Evolutionary conservation across 208 protist genomes (phyloP).

Genomic region (Trypanosoma scelopori): DNA sequence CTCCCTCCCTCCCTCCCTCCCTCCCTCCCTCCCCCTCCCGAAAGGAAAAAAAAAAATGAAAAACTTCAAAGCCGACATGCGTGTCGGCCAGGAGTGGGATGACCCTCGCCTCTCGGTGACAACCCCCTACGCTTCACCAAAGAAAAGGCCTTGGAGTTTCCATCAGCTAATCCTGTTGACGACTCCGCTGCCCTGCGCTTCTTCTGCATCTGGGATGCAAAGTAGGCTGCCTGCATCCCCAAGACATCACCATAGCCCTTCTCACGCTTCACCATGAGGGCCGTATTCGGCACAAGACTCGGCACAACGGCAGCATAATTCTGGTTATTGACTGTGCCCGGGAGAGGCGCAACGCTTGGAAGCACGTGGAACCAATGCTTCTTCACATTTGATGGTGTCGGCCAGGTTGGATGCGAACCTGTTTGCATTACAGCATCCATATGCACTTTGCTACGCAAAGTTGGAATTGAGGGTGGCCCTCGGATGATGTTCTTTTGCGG

Average conservation of each 20-base stretch:
- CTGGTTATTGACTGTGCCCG: slow-evolving; percentile 56
- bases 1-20: too few species aligned
- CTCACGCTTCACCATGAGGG: slow-evolving; percentile 28
- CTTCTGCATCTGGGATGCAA: slow-evolving; percentile 19
- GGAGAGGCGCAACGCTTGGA: slow-evolving; percentile 72
- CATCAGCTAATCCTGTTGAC: not conserved
- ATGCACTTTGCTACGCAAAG: not conserved
- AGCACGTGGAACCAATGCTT: slow-evolving; percentile 75
- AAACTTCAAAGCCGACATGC: slow-evolving; percentile 7
- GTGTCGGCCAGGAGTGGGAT: slow-evolving; percentile 19
- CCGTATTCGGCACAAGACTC: slow-evolving; percentile 43
- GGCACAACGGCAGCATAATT: slow-evolving; percentile 31
- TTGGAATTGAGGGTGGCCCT: not conserved
- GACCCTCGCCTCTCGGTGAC: not conserved
- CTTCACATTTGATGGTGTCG: slow-evolving; percentile 2
- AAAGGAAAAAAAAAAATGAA: too few species aligned
- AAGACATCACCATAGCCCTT: slow-evolving; percentile 38
- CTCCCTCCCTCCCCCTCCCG: too few species aligned
- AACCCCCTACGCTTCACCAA: not conserved
- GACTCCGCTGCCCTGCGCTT: not conserved
- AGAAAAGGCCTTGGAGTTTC: not conserved
- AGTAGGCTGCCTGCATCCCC: slow-evolving; percentile 53
- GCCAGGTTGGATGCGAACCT: slow-evolving; percentile 35
- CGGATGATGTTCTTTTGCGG: slow-evolving; percentile 27
- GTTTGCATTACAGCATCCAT: not conserved